Evolutionary conservation across 768 basidiomycete species (phyloP).

Genomic region (Russula ochroleuca): DNA sequence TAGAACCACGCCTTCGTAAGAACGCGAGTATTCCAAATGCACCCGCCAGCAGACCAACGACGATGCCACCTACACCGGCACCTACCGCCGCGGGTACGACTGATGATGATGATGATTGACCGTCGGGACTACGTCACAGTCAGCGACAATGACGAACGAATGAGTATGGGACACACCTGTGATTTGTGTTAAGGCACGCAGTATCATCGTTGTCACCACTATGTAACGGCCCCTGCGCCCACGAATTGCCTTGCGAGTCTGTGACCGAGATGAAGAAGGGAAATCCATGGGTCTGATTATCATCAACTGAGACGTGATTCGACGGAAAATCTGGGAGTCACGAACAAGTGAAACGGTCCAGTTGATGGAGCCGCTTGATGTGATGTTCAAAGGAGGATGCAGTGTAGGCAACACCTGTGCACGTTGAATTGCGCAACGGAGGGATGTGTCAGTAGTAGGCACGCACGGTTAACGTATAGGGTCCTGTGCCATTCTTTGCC

Average conservation of each 20-base stretch:
- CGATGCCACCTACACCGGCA: conserved; percentile 30
- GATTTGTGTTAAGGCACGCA: conserved; percentile 39
- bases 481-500: conserved; percentile 55
- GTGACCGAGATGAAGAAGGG: conserved; percentile 55
- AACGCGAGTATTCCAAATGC: conserved; percentile 17
- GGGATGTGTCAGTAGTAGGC: background rate
- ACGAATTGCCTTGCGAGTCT: conserved; percentile 47
- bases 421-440: background rate
- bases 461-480: conserved; percentile 54
- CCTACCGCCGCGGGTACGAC: conserved; percentile 7
- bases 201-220: conserved; percentile 43
- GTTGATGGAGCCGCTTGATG: conserved; percentile 45
- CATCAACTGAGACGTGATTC: conserved; percentile 25
- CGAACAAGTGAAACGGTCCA: conserved; percentile 51
- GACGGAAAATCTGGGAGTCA: background rate
- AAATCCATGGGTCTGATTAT: conserved; percentile 44
- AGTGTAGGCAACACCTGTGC: conserved; percentile 53
- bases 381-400: conserved; percentile 58
- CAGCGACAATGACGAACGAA: background rate
- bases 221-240: conserved; percentile 58
- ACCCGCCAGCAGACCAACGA: conserved; percentile 31
- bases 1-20: background rate
- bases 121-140: background rate
- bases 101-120: background rate
- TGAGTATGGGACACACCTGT: background rate